Conservation (phyloP, 1,284 basidiomycete genomes). For the Sutorius eximius region DNA sequence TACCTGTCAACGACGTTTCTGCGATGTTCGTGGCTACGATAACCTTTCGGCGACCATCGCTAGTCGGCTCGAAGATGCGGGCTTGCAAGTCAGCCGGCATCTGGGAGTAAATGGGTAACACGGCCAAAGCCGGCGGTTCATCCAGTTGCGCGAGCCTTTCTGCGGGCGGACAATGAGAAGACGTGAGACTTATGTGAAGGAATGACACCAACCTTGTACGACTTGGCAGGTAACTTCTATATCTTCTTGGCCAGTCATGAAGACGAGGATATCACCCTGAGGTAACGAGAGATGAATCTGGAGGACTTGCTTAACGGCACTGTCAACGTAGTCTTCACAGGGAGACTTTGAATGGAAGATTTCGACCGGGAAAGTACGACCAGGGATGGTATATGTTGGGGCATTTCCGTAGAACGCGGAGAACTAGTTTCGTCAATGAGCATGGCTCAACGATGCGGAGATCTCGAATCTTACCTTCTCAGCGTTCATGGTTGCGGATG, state of each 20-base stretch:
- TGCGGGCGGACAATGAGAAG: constrained; percentile 32
- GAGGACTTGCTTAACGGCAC: constrained; percentile 95
- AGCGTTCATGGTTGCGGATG: constrained; percentile 98
- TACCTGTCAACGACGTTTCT: constrained; percentile 93
- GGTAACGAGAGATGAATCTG: constrained; percentile 94
- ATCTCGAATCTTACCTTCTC: constrained; percentile 67
- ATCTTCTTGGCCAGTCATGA: constrained; percentile 99
- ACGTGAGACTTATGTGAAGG: neutral
- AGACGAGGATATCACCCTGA: constrained; percentile 95
- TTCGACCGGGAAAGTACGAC: constrained; percentile 98
- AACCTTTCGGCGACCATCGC: constrained; percentile 94
- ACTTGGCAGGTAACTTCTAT: constrained; percentile 96
- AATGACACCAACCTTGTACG: constrained; percentile 62
- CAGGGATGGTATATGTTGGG: constrained; percentile 95
- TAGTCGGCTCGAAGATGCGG: constrained; percentile 94
- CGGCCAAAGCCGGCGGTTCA: constrained; percentile 82
- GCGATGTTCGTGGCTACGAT: constrained; percentile 99
- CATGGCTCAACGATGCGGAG: neutral
- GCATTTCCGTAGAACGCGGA: constrained; percentile 94
- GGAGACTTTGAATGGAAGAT: constrained; percentile 95
- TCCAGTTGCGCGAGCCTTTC: constrained; percentile 91
- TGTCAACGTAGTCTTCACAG: constrained; percentile 98
- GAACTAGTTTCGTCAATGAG: constrained; percentile 57
- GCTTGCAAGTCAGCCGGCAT: constrained; percentile 99
- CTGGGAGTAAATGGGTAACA: constrained; percentile 98